Evolutionary conservation across 2,329 filamentous ascomycete genomes (phyloP).

Genomic region (Diplodia scrobiculata): DNA sequence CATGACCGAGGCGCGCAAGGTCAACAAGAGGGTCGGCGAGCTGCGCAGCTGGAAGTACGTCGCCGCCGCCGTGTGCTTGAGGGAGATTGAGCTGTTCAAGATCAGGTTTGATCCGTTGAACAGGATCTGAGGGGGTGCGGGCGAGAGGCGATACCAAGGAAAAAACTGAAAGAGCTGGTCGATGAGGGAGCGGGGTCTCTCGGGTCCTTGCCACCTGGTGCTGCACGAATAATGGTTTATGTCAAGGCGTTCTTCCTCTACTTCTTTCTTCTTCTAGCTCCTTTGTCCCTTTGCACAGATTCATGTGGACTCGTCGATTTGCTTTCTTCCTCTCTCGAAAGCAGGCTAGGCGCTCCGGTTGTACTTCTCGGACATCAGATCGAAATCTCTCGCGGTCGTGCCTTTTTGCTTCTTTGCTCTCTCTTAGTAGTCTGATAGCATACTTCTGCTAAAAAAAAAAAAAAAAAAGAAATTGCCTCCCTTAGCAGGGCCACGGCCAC

Average conservation of each 20-base stretch:
- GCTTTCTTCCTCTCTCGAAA: background rate
- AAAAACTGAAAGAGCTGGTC: background rate
- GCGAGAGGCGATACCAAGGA: background rate
- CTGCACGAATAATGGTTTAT: background rate
- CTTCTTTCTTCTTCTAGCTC: background rate
- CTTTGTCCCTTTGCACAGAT: background rate
- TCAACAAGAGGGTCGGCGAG: slow-evolving; percentile 38
- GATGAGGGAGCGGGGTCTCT: background rate
- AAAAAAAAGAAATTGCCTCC: too few species aligned
- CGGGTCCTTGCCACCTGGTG: background rate
- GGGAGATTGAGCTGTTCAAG: slow-evolving; percentile 49
- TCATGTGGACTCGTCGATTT: background rate
- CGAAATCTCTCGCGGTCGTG: background rate
- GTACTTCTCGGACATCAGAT: background rate
- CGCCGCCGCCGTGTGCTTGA: slow-evolving; percentile 54
- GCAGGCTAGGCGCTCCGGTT: background rate
- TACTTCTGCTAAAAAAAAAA: too few species aligned
- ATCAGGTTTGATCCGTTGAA: slow-evolving; percentile 20
- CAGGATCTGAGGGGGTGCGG: background rate
- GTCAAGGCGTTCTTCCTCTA: background rate
- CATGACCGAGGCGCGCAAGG: slow-evolving; percentile 40
- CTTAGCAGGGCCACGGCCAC: too few species aligned
- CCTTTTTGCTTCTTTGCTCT: background rate
- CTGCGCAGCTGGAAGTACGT: slow-evolving; percentile 58
- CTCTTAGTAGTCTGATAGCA: background rate